A percentile compares a stretch with the other conserved stretches of the same genome.
These are phyloP conservation scores for Graphilbum sp. DNA, from an alignment of 2,329 filamentous ascomycete species.

Conservation along the genomic window DNA sequence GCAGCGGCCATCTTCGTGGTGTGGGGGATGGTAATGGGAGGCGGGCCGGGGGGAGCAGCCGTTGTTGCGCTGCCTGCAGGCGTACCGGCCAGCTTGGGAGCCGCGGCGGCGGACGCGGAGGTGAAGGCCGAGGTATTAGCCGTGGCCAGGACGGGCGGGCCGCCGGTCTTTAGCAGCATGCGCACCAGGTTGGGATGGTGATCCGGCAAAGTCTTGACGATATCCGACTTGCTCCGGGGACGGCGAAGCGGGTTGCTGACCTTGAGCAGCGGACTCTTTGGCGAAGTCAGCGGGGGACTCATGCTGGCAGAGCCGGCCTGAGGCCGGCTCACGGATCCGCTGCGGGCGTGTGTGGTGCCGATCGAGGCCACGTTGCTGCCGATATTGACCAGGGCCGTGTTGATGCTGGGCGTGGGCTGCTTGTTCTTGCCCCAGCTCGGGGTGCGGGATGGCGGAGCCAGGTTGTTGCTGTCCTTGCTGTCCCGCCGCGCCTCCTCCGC, in stretches of 20 bases:
- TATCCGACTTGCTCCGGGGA: constrained; percentile 37
- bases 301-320: constrained; percentile 17
- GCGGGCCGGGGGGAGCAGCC: background rate
- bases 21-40: constrained; percentile 5
- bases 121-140: constrained; percentile 17
- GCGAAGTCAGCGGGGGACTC: constrained; percentile 14
- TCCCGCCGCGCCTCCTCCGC: constrained; percentile 14
- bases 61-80: background rate
- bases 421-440: constrained; percentile 32
- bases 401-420: constrained; percentile 37
- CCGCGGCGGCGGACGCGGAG: background rate
- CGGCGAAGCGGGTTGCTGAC: constrained; percentile 35
- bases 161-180: constrained; percentile 36
- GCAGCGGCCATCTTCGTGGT: constrained; percentile 5
- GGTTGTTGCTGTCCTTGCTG: constrained; percentile 26
- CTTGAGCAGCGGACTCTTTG: constrained; percentile 33
- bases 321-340: constrained; percentile 37
- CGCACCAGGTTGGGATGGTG: constrained; percentile 26
- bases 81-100: background rate
- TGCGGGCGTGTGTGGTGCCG: constrained; percentile 38
- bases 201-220: constrained; percentile 23
- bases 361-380: constrained; percentile 37
- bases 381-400: constrained; percentile 40
- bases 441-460: constrained; percentile 33
- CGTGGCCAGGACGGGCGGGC: constrained; percentile 33